Percentiles rank a stretch among this genome's conserved stretches.
phyloP scores from a whole-genome alignment of 192 early-diverging fungal species.

The Entomortierella beljakovae region DNA sequence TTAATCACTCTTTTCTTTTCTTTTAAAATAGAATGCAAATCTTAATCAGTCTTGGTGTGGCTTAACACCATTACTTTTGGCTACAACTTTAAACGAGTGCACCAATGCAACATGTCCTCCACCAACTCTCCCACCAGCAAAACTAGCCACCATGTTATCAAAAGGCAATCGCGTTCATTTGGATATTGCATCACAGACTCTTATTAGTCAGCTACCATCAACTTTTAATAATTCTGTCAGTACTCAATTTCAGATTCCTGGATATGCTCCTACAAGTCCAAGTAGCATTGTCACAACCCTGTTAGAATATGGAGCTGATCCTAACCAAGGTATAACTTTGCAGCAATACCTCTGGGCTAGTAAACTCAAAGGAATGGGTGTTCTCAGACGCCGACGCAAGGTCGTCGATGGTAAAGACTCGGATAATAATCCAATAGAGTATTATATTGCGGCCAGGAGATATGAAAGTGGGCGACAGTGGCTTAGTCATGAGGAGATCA shows the following conservation, averaged over 20 bases:
- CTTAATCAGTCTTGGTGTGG: constrained; percentile 60
- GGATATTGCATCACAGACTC: constrained; percentile 38
- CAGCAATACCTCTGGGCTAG: constrained; percentile 56
- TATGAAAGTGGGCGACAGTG: constrained; percentile 50
- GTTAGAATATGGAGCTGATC: constrained; percentile 56
- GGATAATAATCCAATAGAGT: constrained; percentile 35
- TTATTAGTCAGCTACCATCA: constrained; percentile 29
- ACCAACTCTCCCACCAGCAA: constrained; percentile 46
- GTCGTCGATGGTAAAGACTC: constrained; percentile 6
- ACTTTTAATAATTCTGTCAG: constrained; percentile 40
- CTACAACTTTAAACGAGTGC: constrained; percentile 41
- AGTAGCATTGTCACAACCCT: constrained; percentile 51
- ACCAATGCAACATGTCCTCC: constrained; percentile 53
- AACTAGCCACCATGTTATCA: constrained; percentile 46
- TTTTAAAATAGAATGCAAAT: constrained; percentile 41
- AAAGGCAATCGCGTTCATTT: constrained; percentile 33
- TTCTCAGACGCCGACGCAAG: constrained; percentile 36
- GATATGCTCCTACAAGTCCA: constrained; percentile 47
- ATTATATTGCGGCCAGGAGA: constrained; percentile 44
- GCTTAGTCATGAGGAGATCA: constrained; percentile 51
- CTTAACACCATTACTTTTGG: constrained; percentile 50
- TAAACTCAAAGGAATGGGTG: constrained; percentile 54
- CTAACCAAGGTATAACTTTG: constrained; percentile 50
- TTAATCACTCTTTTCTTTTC: background rate
- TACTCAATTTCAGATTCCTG: constrained; percentile 36